phyloP scores from a whole-genome alignment of 495 filamentous ascomycete genomes.

The Penicillium lividum region DNA sequence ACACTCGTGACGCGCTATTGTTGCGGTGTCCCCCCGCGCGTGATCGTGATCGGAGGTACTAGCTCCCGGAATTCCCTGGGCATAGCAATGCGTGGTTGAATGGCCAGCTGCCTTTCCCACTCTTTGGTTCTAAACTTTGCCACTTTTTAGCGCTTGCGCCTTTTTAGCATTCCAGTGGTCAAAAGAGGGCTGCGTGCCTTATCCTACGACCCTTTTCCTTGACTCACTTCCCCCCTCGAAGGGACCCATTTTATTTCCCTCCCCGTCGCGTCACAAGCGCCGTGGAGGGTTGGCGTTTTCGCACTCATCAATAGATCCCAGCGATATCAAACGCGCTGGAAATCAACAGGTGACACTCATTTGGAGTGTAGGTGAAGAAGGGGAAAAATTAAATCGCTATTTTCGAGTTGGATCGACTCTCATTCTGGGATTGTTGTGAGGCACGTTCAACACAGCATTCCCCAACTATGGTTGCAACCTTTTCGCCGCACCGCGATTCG shows the following conservation, averaged over 20 bases:
- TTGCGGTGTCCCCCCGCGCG: slow-evolving; percentile 21
- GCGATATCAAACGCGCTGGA: not conserved
- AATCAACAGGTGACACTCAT: not conserved
- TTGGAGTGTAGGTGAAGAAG: not conserved
- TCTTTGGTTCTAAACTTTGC: not conserved
- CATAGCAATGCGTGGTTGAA: slow-evolving; percentile 27
- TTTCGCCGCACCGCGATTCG: slow-evolving; percentile 59
- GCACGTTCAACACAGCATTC: slow-evolving; percentile 28
- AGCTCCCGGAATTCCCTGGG: slow-evolving; percentile 14
- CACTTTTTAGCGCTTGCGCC: slow-evolving; percentile 13
- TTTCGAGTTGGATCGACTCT: slow-evolving; percentile 12
- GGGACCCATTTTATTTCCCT: slow-evolving; percentile 10
- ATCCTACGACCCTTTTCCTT: slow-evolving; percentile 6
- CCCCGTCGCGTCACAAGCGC: slow-evolving; percentile 12
- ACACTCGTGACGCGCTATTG: slow-evolving; percentile 16
- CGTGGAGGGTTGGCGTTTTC: slow-evolving; percentile 11
- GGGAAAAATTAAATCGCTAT: not conserved
- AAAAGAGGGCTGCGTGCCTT: slow-evolving; percentile 7
- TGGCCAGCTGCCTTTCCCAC: slow-evolving; percentile 18
- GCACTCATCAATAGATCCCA: not conserved
- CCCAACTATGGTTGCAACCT: slow-evolving; percentile 52
- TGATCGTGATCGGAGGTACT: slow-evolving; percentile 3
- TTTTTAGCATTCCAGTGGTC: slow-evolving; percentile 26
- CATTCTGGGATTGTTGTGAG: slow-evolving; percentile 24
- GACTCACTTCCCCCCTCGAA: slow-evolving; percentile 15